Conservation (phyloP, 208 protist species). For the Trypanosomatidae sp. region DNA sequence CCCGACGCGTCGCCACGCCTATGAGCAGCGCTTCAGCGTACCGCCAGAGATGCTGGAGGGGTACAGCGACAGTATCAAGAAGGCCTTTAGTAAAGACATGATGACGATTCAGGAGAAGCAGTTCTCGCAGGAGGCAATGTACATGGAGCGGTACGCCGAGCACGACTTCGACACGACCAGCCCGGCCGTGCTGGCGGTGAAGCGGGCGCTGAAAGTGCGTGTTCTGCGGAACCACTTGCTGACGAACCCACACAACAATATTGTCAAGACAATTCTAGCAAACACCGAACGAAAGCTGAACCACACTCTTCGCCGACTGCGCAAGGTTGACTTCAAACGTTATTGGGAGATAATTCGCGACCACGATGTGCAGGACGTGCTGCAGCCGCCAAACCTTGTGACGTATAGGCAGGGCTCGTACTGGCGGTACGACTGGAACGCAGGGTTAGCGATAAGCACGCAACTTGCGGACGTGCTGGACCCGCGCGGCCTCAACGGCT, state of each 20-base stretch:
- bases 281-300: constrained; percentile 81
- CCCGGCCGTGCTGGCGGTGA: constrained; percentile 83
- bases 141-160: constrained; percentile 92
- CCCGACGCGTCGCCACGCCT: constrained; percentile 89
- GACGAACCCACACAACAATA: constrained; percentile 93
- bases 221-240: constrained; percentile 88
- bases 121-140: constrained; percentile 88
- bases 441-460: constrained; percentile 84
- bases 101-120: constrained; percentile 90
- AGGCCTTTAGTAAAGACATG: constrained; percentile 74
- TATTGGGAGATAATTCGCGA: constrained; percentile 94
- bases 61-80: constrained; percentile 79
- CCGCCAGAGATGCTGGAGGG: constrained; percentile 90
- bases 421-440: constrained; percentile 92
- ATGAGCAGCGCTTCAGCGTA: constrained; percentile 89
- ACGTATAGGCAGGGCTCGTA: constrained; percentile 86
- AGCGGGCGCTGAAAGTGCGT: constrained; percentile 83
- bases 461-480: constrained; percentile 85
- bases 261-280: constrained; percentile 81
- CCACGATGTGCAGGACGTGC: constrained; percentile 89
- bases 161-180: constrained; percentile 91
- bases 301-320: constrained; percentile 75
- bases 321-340: constrained; percentile 88
- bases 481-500: constrained; percentile 87
- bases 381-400: constrained; percentile 87